These are phyloP conservation scores for Lentinula aciculospora DNA, from an alignment of 768 basidiomycete genomes.

Conservation along the genomic window DNA sequence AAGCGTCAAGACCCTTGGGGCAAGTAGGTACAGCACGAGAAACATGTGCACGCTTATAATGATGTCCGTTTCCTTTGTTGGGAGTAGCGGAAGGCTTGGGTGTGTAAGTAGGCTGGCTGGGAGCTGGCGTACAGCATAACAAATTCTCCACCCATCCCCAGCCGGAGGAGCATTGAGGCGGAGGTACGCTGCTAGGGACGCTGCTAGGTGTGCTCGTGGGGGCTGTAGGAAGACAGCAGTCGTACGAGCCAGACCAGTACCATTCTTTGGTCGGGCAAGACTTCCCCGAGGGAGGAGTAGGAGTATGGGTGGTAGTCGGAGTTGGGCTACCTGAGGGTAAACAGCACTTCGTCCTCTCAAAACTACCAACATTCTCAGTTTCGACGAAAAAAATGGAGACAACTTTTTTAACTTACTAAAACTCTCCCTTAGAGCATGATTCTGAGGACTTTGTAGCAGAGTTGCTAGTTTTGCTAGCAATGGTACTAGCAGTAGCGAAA, in stretches of 20 bases:
- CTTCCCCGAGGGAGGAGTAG: constrained; percentile 41
- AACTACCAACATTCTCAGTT: constrained; percentile 17
- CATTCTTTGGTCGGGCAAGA: constrained; percentile 40
- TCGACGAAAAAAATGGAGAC: not conserved
- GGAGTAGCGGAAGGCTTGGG: constrained; percentile 32
- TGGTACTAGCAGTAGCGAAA: constrained; percentile 25
- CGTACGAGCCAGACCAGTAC: constrained; percentile 42
- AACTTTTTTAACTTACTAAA: constrained; percentile 23
- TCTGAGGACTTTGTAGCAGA: constrained; percentile 10
- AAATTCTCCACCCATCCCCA: constrained; percentile 40
- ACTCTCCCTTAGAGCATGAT: constrained; percentile 23
- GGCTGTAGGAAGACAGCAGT: constrained; percentile 46
- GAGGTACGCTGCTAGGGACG: constrained; percentile 19
- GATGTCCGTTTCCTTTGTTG: constrained; percentile 11
- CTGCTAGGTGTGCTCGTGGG: not conserved
- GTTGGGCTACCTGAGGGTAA: constrained; percentile 35
- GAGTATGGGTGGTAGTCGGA: constrained; percentile 17
- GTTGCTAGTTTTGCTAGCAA: constrained; percentile 12
- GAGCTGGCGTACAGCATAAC: constrained; percentile 35
- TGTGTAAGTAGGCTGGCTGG: constrained; percentile 22
- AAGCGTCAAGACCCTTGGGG: constrained; percentile 49
- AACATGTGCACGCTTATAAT: constrained; percentile 17
- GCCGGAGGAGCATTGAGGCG: constrained; percentile 43
- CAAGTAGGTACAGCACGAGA: constrained; percentile 39
- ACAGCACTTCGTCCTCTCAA: constrained; percentile 30